Evolutionary conservation across 2,329 filamentous ascomycete genomes (phyloP), one percentile per base, ranked within the genome.

Genomic region (Trichoderma endophyticum): DNA sequence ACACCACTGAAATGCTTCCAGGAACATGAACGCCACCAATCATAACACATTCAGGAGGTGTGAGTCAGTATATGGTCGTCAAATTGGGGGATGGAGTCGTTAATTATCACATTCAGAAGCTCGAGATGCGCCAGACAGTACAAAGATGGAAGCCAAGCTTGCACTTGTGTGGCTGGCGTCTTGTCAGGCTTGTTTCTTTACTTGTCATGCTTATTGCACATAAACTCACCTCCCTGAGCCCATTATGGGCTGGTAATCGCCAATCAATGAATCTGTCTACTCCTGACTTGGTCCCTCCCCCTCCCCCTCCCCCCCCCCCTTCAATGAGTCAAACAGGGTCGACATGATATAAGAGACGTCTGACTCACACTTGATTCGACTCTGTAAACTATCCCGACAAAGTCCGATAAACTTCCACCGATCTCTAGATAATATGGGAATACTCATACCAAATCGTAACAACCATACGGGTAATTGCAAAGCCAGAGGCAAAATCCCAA

Each of bases 131-230:
- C 34, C n/a, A 54, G 15, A 73, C 82, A 57, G 75, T 77, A 75
- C 69, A 83, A 80, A 80, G 3, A 79, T 72, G 70, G 77, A 76
- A 6, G 79, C 76, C 24, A 83, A 71, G 4, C 79, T 76, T 24
- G 78, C 75, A 2, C 79, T 82, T 6, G 82, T 83, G 71, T 84
- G 34, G 60, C 66, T 70, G 18, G 34, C 26, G 21, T 18, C 8
- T 18, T 12, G 36, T 61, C 43, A 70, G 36, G 9, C n/a, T 43
- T n/a, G 51, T 67, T 15, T 30, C 21, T 28, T 43, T 36, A 28
- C 18, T 11, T 7, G 8, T 21, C 26, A 54, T 11, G 14, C 14
- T 4, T 1, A 9, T 8, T 51, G 7, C 11, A 32, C 8, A 24
- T 36, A 11, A 60, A 59, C 48, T 57, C 11, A 71, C 48, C 69